Evolutionary conservation across 73 alveolate genomes (phyloP), one percentile per base, ranked within the genome.

Genomic region (Paramecium bursaria): DNA sequence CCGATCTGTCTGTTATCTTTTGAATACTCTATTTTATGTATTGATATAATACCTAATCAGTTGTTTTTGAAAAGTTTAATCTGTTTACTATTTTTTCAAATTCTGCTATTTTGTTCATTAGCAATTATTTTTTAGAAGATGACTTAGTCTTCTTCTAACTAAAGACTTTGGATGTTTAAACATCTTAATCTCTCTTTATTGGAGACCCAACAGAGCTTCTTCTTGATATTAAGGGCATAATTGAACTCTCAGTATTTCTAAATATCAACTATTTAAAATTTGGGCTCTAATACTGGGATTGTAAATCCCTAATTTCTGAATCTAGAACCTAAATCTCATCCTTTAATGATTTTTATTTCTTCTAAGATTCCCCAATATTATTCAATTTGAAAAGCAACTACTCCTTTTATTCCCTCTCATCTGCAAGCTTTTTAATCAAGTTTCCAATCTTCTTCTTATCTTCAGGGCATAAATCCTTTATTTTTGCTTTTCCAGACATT

Each of bases 381-480:
- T 39, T 11, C 49, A 39, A 39, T 39, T 39, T 7, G 5, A 7
- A 7, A 7, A 39, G 11, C 11, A 39, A 39, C 11, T 39, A 39
- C 11, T 60, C 80, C 13, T 75, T 75, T 52, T 67, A 86, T 52
- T 75, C 27, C 9, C 51, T 75, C 30, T 75, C 88, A 19, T 50
- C 51, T 21, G 88, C 88, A 29, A 75, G 50, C 51, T 52, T 75
- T 35, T 49, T 54, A 27, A 75, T 75, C 25, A 75, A 61, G 29
- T 54, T 25, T 9, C 88, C 88, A 3, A 75, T 22, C 25, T 75
- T 75, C 39, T 44, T 67, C 30, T 75, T 75, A 54, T 75, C 88
- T 75, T 75, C 88, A 11, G 46, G 74, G 22, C 88, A 75, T 3
- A 75, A 31, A 30, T 75, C 88, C 19, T 75, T 75, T 14, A 75